Conservation (phyloP, 176 grass and related monocot genomes). For the Triticum timopheevii region DNA sequence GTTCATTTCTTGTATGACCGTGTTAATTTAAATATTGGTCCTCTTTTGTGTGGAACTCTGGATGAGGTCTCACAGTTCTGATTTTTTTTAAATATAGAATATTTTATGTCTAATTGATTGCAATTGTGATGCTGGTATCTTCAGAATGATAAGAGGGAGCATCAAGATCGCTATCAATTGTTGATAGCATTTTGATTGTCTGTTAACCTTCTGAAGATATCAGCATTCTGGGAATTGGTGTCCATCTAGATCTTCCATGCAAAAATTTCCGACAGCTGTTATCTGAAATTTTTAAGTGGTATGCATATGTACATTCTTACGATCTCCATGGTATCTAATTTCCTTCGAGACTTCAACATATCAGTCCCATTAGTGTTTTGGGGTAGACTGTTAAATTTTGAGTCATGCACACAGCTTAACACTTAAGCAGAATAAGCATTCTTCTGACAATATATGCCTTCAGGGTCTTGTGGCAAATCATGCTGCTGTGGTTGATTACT, state of each 20-base stretch:
- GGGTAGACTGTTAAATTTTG: not conserved
- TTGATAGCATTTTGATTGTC: constrained; percentile 5
- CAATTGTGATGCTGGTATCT: not conserved
- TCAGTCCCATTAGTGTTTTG: not conserved
- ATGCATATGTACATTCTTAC: not conserved
- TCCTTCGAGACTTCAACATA: not conserved
- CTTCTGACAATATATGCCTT: constrained; percentile 28
- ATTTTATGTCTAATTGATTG: not conserved
- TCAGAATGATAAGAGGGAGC: not conserved
- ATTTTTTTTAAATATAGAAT: not conserved
- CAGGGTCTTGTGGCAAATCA: constrained; percentile 80
- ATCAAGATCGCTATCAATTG: not conserved
- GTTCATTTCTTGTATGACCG: not conserved
- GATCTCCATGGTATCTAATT: not conserved
- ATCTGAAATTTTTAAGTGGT: not conserved
- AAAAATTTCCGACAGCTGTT: not conserved
- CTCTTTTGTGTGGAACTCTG: not conserved
- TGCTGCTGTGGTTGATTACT: constrained; percentile 58
- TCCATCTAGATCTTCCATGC: not conserved
- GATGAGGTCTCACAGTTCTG: not conserved
- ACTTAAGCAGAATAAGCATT: not conserved
- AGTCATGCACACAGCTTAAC: not conserved
- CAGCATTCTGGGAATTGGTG: not conserved
- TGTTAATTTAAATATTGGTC: not conserved
- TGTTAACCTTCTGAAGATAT: not conserved